phyloP scores from a whole-genome alignment of 352 stramenopile genomes.

The Phytophthora crassamura region DNA sequence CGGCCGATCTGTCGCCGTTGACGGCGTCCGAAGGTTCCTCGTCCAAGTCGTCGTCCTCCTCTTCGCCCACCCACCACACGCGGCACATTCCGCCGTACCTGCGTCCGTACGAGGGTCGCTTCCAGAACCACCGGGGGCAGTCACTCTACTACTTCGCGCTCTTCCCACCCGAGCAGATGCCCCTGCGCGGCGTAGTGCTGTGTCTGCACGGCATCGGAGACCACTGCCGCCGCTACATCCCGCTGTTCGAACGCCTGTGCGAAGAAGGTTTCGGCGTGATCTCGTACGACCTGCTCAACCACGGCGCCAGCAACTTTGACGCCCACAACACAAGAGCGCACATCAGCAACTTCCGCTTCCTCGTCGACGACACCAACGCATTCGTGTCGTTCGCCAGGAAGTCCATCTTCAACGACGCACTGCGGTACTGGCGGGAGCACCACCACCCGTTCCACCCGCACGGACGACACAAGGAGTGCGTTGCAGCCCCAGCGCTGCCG shows the following conservation, averaged over 20 bases:
- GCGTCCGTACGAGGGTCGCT: conserved; percentile 41
- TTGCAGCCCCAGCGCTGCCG: conserved; percentile 20
- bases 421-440: conserved; percentile 38
- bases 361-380: conserved; percentile 48
- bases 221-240: conserved; percentile 54
- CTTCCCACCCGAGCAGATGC: conserved; percentile 41
- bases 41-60: conserved; percentile 22
- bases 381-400: conserved; percentile 47
- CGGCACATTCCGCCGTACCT: conserved; percentile 32
- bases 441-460: conserved; percentile 37
- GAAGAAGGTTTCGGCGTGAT: conserved; percentile 54
- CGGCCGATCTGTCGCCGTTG: conserved; percentile 16
- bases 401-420: conserved; percentile 27
- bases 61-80: conserved; percentile 11
- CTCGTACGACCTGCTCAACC: conserved; percentile 59
- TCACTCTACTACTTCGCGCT: conserved; percentile 56
- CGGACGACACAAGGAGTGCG: conserved; percentile 12
- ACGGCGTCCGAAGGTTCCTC: conserved; percentile 21
- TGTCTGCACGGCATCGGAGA: conserved; percentile 64
- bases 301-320: conserved; percentile 54
- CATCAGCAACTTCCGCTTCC: conserved; percentile 36
- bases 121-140: conserved; percentile 49
- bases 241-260: conserved; percentile 54
- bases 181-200: conserved; percentile 53
- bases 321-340: conserved; percentile 35